These are phyloP conservation scores for Neonectria hederae DNA, from an alignment of 2,329 filamentous ascomycete genomes.

Conservation along the genomic window DNA sequence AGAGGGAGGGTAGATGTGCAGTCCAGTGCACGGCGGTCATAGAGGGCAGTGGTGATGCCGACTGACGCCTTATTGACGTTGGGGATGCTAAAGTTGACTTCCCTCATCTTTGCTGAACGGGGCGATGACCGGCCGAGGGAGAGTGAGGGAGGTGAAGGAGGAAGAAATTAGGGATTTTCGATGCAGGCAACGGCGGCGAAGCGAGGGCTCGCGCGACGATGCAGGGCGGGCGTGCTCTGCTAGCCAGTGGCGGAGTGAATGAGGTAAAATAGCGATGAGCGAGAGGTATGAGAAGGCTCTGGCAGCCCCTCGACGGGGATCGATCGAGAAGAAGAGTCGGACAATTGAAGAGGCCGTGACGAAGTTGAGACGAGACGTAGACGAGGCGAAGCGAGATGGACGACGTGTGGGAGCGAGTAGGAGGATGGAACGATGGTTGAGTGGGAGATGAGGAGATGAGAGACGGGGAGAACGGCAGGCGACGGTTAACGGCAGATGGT, in stretches of 20 bases:
- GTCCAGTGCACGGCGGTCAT: conserved; percentile 95
- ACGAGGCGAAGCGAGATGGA: conserved; percentile 16
- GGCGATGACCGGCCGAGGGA: conserved; percentile 27
- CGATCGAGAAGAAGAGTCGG: conserved; percentile 22
- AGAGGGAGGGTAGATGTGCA: conserved; percentile 97
- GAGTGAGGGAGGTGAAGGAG: conserved; percentile 26
- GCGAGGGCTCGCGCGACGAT: conserved; percentile 20
- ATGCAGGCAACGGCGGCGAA: conserved; percentile 14
- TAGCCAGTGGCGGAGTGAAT: background rate
- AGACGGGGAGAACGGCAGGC: background rate
- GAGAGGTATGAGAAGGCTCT: conserved; percentile 21
- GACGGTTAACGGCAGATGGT: conserved; percentile 2
- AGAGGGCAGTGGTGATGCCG: conserved; percentile 97
- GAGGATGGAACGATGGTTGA: conserved; percentile 1
- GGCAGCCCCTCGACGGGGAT: conserved; percentile 30
- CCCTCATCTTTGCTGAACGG: conserved; percentile 79
- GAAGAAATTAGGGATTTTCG: conserved; percentile 24
- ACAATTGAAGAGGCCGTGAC: conserved; percentile 16
- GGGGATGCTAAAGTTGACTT: conserved; percentile 99
- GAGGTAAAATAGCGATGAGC: conserved; percentile 15
- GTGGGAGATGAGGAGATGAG: conserved; percentile 11
- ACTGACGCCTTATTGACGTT: conserved; percentile 99
- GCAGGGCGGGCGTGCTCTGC: conserved; percentile 7
- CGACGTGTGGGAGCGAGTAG: conserved; percentile 3
- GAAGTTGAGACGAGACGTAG: conserved; percentile 13